Evolutionary conservation across 176 grass and related monocot species (phyloP).

Genomic region (Oryza glumipatula): DNA sequence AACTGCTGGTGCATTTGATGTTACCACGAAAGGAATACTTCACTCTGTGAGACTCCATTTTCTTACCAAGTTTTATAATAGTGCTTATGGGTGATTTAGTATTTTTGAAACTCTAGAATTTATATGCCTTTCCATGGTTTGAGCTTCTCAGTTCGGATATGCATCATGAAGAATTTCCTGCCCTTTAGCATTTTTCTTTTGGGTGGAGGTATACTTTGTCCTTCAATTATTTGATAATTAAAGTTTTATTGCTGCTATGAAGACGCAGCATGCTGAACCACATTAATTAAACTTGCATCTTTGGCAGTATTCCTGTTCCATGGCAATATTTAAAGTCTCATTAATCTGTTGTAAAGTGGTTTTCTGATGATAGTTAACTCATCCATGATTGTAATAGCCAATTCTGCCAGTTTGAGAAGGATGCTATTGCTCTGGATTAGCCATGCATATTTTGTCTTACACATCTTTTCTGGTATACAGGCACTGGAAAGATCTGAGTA

Average conservation of each 20-base stretch:
- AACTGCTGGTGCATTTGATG: constrained; percentile 91
- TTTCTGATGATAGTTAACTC: constrained; percentile 28
- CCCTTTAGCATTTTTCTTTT: background rate
- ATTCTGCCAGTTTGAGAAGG: constrained; percentile 1
- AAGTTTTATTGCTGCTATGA: background rate
- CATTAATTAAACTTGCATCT: constrained; percentile 26
- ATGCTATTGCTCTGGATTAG: constrained; percentile 17
- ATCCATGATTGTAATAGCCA: constrained; percentile 10
- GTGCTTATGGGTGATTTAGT: background rate
- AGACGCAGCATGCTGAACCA: background rate
- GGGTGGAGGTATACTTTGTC: background rate
- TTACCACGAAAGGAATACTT: constrained; percentile 98
- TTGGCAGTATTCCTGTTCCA: constrained; percentile 15
- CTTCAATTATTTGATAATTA: background rate
- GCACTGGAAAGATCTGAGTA: constrained; percentile 92
- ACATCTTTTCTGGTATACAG: constrained; percentile 45
- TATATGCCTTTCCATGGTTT: background rate
- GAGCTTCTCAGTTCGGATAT: background rate
- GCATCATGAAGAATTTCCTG: constrained; percentile 5
- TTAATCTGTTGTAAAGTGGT: constrained; percentile 30
- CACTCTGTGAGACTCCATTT: constrained; percentile 71
- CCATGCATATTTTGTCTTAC: constrained; percentile 2
- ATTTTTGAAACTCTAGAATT: background rate
- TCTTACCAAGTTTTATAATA: background rate
- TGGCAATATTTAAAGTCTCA: constrained; percentile 5